Percentiles rank a stretch among this genome's conserved stretches.
Evolutionary conservation across 805 yeast genomes (phyloP).

Genomic region (Barnettozyma siamensis): DNA sequence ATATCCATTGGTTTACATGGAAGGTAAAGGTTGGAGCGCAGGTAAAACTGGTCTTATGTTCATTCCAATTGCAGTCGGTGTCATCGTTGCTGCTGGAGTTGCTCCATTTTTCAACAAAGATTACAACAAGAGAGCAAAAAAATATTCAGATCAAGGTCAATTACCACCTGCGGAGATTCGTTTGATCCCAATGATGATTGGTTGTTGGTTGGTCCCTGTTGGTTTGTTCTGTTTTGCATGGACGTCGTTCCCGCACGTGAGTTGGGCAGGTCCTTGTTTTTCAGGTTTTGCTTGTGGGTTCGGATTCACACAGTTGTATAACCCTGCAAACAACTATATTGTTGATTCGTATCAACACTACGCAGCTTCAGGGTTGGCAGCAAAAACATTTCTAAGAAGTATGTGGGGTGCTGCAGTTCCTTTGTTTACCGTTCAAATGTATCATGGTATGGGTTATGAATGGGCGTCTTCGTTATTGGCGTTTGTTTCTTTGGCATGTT

Average conservation of each 20-base stretch:
- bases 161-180: constrained; percentile 51
- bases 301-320: constrained; percentile 48
- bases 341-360: constrained; percentile 59
- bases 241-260: constrained; percentile 42
- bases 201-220: constrained; percentile 50
- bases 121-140: constrained; percentile 41
- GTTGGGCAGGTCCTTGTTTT: constrained; percentile 54
- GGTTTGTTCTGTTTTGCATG: constrained; percentile 51
- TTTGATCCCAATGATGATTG: constrained; percentile 51
- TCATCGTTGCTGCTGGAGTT: constrained; percentile 32
- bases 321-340: constrained; percentile 60
- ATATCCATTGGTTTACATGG: constrained; percentile 49
- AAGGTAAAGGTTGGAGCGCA: constrained; percentile 52
- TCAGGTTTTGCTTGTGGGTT: constrained; percentile 50
- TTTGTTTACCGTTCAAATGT: constrained; percentile 52
- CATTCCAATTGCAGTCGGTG: constrained; percentile 53
- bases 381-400: constrained; percentile 51
- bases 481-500: constrained; percentile 45
- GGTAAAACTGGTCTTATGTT: constrained; percentile 53
- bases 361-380: constrained; percentile 54
- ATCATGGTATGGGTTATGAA: constrained; percentile 44
- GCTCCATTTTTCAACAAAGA: constrained; percentile 45
- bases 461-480: constrained; percentile 56
- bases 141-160: constrained; percentile 41
- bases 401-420: constrained; percentile 55